phyloP scores from a whole-genome alignment of 163 green algal species.

The Scenedesmus sp. region DNA sequence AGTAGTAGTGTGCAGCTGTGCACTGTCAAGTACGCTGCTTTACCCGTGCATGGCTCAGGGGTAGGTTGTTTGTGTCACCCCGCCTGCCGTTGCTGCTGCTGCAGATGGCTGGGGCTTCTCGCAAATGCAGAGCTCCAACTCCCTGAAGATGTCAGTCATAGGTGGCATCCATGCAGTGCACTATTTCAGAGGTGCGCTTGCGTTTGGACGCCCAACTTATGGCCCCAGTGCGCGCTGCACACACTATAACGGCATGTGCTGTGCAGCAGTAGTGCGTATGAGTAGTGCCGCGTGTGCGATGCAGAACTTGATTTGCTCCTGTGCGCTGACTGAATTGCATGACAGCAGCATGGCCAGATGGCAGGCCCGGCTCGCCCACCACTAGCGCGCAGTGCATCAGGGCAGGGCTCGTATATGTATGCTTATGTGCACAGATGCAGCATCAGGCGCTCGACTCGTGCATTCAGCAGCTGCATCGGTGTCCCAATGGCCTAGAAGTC shows the following conservation, averaged over 20 bases:
- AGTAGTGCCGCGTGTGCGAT: no score
- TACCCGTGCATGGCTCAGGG: not conserved
- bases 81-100: slow-evolving; percentile 6
- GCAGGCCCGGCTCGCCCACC: no score
- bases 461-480: not conserved
- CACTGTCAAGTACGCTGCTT: not conserved
- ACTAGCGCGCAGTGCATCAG: no score
- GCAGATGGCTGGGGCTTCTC: slow-evolving; percentile 89
- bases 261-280: not conserved
- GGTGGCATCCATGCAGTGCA: slow-evolving; percentile 80
- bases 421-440: no score
- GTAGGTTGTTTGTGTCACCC: not conserved
- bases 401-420: no score
- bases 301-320: no score
- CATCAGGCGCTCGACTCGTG: no score
- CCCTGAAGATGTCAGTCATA: slow-evolving; percentile 83
- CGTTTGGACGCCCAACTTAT: no score
- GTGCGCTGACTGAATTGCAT: no score
- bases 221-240: no score
- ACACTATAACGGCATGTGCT: no score
- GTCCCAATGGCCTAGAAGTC: not conserved
- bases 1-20: not conserved
- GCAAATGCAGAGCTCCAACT: slow-evolving; percentile 73
- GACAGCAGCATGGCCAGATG: no score
- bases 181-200: slow-evolving; percentile 82